Conservation (phyloP, 495 filamentous ascomycete genomes). For the Xylaria palmicola region DNA sequence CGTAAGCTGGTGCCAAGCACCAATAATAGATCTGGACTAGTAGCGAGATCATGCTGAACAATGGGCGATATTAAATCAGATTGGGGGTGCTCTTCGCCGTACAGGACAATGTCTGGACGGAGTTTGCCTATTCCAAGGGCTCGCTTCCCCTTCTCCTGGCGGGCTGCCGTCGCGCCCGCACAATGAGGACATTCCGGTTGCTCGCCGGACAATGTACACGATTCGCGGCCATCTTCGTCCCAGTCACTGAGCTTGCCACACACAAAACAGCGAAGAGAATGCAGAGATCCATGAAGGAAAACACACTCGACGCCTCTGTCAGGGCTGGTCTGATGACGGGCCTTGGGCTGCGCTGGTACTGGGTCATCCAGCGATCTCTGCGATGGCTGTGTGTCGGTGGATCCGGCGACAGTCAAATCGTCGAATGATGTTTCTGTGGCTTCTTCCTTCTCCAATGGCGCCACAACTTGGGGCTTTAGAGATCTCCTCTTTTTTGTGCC, state of each 20-base stretch:
- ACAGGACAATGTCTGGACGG: constrained; percentile 68
- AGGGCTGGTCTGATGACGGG: constrained; percentile 32
- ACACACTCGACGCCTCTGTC: constrained; percentile 58
- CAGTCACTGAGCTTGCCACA: constrained; percentile 60
- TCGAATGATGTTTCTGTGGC: constrained; percentile 9
- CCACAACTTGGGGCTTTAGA: constrained; percentile 17
- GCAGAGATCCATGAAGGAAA: constrained; percentile 64
- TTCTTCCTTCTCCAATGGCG: constrained; percentile 21
- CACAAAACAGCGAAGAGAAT: constrained; percentile 59
- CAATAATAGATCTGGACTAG: constrained; percentile 61
- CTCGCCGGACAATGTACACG: constrained; percentile 52
- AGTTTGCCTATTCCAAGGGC: constrained; percentile 60
- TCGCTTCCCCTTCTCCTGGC: constrained; percentile 61
- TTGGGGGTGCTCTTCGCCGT: constrained; percentile 69
- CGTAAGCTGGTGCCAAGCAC: constrained; percentile 67
- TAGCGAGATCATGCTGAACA: constrained; percentile 60
- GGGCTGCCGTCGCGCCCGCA: constrained; percentile 51
- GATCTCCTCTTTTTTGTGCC: constrained; percentile 50
- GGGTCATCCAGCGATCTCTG: constrained; percentile 19
- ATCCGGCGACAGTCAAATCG: neutral
- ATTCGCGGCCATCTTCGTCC: constrained; percentile 51
- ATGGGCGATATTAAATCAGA: constrained; percentile 60
- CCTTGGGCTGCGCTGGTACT: constrained; percentile 25
- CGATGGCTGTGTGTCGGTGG: constrained; percentile 12
- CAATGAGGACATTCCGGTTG: constrained; percentile 66